A percentile compares a stretch with the other conserved stretches of the same genome.
These are phyloP conservation scores for Cyberlindnera galapagoensis DNA, from an alignment of 805 yeast species.

Conservation along the genomic window DNA sequence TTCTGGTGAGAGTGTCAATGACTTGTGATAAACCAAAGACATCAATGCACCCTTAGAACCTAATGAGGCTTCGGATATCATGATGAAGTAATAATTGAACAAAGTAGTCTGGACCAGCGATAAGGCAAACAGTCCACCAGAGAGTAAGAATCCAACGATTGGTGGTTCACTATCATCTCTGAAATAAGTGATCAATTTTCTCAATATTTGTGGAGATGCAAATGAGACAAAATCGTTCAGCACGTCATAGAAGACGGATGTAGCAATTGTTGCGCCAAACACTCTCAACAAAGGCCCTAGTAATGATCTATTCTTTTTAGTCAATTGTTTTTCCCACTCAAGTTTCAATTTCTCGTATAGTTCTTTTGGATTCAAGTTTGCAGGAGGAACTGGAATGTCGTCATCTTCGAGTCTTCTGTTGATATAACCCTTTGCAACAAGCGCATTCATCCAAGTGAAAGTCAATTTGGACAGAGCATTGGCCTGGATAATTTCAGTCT, in stretches of 20 bases:
- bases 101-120: constrained; percentile 56
- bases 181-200: constrained; percentile 55
- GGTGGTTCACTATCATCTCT: constrained; percentile 33
- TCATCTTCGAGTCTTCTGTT: constrained; percentile 40
- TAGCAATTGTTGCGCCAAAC: constrained; percentile 64
- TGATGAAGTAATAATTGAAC: constrained; percentile 61
- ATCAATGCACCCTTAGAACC: constrained; percentile 60
- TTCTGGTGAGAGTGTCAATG: constrained; percentile 60
- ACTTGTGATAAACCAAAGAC: constrained; percentile 63
- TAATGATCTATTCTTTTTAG: constrained; percentile 43
- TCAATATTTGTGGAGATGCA: constrained; percentile 79
- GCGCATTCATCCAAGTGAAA: constrained; percentile 85
- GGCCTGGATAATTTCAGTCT: constrained; percentile 46
- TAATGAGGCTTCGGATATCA: constrained; percentile 54
- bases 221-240: constrained; percentile 76
- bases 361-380: constrained; percentile 47
- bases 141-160: constrained; percentile 50
- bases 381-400: constrained; percentile 80
- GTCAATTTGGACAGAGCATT: constrained; percentile 72
- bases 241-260: constrained; percentile 69
- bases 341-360: constrained; percentile 44
- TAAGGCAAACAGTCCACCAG: constrained; percentile 54
- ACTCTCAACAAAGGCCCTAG: constrained; percentile 56
- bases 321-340: constrained; percentile 62
- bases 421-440: constrained; percentile 71